Base-by-base conservation (phyloP, 192 early-diverging fungal genomes). In the Coemansia aciculifera region DNA sequence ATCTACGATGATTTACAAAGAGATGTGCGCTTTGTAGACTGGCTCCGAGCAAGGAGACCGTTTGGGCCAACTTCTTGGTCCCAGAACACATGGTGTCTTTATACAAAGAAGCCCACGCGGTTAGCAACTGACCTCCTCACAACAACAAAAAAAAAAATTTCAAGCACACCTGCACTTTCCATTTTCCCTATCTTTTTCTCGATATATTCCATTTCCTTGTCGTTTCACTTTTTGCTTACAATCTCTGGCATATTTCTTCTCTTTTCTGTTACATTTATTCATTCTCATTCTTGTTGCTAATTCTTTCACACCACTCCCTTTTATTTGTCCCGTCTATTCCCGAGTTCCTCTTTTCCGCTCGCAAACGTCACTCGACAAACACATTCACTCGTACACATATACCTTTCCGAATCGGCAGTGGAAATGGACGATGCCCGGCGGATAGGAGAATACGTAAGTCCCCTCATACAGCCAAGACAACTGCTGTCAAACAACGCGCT, bases 401-500 rank as follows among this genome's bases (percentile, higher is more conserved):
- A 40, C 39, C 2, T 40, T 40, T 19, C 23, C 32, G 10, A 61
- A 61, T 39, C 21, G 59, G 38, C 36, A 23, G 59, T 24, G 8
- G 21, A 59, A 59, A 82, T 82, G 80, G 63, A 67, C 59, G 75
- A 72, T 44, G 68, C 73, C 42, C 75, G 72, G 40, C 75, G 80
- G 42, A 83, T 83, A 72, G 80, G 80, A 39, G 69, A 78, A 82
- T 82, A 82, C 62, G 79, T 82, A 82, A 71, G 79, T 48, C 0
- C 21, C 10, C 40, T 34, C 42, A 31, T 3, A 21, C 38, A n/a
- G 12, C 51, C 13, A 29, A 11, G 36, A 10, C 59, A 60, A 31
- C 23, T 31, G 51, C 11, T 12, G 24, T 24, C 51, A 31, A 27
- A 56, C 24, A 32, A 56, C 12, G 54, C 54, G 29, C 29, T 56